Percentiles rank a stretch among this genome's conserved stretches.
Conservation (phyloP, 768 basidiomycete species). For the Kwoniella shandongensis region DNA sequence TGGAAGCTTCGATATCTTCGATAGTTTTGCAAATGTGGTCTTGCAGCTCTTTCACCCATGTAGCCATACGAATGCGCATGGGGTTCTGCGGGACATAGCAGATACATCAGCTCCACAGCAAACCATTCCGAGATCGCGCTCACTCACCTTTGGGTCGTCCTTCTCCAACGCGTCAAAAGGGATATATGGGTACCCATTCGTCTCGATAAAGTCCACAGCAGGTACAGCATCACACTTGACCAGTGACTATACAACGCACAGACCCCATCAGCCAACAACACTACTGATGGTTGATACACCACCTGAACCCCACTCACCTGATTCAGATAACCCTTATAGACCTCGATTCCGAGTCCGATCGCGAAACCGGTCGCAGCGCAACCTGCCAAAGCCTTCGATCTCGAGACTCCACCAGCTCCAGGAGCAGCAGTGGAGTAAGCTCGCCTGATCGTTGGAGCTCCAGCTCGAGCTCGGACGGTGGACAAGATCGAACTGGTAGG, state of each 20-base stretch:
- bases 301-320: conserved; percentile 7
- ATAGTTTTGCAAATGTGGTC: conserved; percentile 72
- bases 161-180: conserved; percentile 46
- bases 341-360: conserved; percentile 4
- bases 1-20: conserved; percentile 72
- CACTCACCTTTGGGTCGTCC: conserved; percentile 47
- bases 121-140: not conserved
- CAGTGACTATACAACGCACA: not conserved
- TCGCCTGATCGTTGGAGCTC: not conserved
- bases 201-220: conserved; percentile 29
- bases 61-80: conserved; percentile 77
- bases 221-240: conserved; percentile 41
- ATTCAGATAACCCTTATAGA: conserved; percentile 7
- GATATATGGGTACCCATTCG: conserved; percentile 33
- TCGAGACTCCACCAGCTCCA: not conserved
- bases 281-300: too few relatives aligned
- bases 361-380: conserved; percentile 10
- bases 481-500: not conserved
- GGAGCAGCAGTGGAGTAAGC: conserved; percentile 1
- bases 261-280: not conserved
- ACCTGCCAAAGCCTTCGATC: conserved; percentile 2
- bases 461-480: not conserved
- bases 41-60: conserved; percentile 75
- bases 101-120: not conserved
- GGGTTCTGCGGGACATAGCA: conserved; percentile 41